phyloP scores from a whole-genome alignment of 176 grass and related monocot genomes.

The Tillandsia leiboldiana region DNA sequence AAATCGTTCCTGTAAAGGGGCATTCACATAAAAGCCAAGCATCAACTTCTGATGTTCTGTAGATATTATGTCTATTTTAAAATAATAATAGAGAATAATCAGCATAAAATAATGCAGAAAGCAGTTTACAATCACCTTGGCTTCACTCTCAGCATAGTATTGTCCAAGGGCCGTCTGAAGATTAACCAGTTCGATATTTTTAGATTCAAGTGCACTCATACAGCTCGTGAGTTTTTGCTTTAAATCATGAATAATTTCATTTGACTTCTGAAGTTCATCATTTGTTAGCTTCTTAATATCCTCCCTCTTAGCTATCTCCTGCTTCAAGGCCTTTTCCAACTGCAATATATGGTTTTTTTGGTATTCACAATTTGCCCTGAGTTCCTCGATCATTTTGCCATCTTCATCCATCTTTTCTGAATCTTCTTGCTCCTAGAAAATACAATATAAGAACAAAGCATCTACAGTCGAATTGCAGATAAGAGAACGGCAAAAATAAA shows the following conservation, averaged over 20 bases:
- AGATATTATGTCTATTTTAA: neutral
- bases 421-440: slow-evolving; percentile 79
- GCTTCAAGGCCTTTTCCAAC: slow-evolving; percentile 67
- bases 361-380: slow-evolving; percentile 51
- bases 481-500: neutral
- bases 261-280: slow-evolving; percentile 71
- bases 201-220: slow-evolving; percentile 71
- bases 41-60: neutral
- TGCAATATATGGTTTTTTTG: slow-evolving; percentile 68
- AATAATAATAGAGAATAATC: neutral
- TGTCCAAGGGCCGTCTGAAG: slow-evolving; percentile 98
- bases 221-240: slow-evolving; percentile 61
- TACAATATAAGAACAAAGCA: slow-evolving; percentile 6
- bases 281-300: slow-evolving; percentile 50
- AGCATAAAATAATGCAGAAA: neutral
- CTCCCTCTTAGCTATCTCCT: slow-evolving; percentile 54
- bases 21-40: neutral
- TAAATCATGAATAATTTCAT: slow-evolving; percentile 62
- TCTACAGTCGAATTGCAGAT: neutral
- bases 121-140: slow-evolving; percentile 40
- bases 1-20: slow-evolving; percentile 49
- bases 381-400: slow-evolving; percentile 69
- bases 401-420: slow-evolving; percentile 94
- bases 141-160: slow-evolving; percentile 97
- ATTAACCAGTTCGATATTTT: slow-evolving; percentile 85